Base-by-base conservation (phyloP, 2,329 filamentous ascomycete species). In the Phoma sp. region DNA sequence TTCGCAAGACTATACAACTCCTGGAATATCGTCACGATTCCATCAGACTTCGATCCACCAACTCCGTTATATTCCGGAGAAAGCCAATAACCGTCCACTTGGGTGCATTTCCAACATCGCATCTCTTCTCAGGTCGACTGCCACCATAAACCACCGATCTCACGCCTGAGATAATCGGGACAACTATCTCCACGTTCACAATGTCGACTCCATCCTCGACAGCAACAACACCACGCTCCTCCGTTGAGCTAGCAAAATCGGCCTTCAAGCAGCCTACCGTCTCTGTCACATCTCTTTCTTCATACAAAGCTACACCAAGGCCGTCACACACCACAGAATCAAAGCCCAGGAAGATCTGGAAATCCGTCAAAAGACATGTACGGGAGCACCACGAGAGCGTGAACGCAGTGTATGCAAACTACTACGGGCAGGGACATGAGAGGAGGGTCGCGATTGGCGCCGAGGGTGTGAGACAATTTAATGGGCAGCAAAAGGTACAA, bases 371-470 rank as follows among this genome's bases (percentile, higher is more conserved):
- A 48, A 36, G 50, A 9, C 60, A 60, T 26, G 56, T 53, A 1
- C 60, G 45, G 15, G 60, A 67, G 39, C 67, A 71, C 29, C 66
- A 68, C 30, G 39, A 59, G n/a, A 53, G 53, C 23, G 40, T 66
- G 17, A 66, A 65, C 23, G 60, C 57, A 1, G 62, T 57, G 14
- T 69, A 61, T 50, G 59, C 43, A 9, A 30, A 45, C 15, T 63
- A 66, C 42, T 68, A 71, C 26, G 64, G 67, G 4, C 56, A 55
- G 10, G 55, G 56, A 9, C 21, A 40, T 36, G 32, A 7, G n/a
- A 40, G 34, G 15, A 7, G 14, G 4, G 37, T 42, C 5, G 7
- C 2, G 11, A n/a, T 15, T 14, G 21, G 21, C 10, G 12, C 11
- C 1, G 36, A 38, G 4, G 5, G 21, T 25, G 12, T 25, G 14